Evolutionary conservation across 257 asterid species (phyloP), one percentile per base, ranked within the genome.

Genomic region (Craterostigma plantagineum): DNA sequence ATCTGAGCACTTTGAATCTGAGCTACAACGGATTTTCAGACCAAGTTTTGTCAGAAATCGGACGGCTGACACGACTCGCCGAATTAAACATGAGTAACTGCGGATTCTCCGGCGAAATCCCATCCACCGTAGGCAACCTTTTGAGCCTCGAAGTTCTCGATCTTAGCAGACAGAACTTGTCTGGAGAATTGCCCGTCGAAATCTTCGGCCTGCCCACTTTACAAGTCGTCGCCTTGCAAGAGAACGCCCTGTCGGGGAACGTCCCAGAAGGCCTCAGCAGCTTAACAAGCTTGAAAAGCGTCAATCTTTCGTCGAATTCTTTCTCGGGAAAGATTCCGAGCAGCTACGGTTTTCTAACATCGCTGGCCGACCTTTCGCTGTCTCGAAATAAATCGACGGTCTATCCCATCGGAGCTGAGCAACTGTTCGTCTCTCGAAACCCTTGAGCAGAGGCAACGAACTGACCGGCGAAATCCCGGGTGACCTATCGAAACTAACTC

Each of bases 251-350:
- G 9, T 70, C 74, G 30, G 94, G 92, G 37, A 59, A 61, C 48
- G 42, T 81, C 56, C 92, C 94, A 37, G 84, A 77, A 68, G 94
- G 94, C 34, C 72, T 81, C 62, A 78, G 94, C 58, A 81, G 94
- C 68, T 56, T 78, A 56, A 70, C 87, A 2, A 39, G 81, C 56
- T 60, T 81, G 65, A 64, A 64, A 53, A 56, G 55, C 54, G 73
- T 81, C 45, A 77, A 81, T 50, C 83, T 81, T 10, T 81, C 94
- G 0, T 54, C 64, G 0, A 81, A 81, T 68, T 43, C 57, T 41
- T 75, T 77, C 60, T 53, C 79, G 10, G 90, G 81, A 35, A 60
- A 52, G 54, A 66, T 81, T 57, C 90, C 92, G 1, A 58, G 70
- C 27, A 65, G 79, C 11, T 81, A 68, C 58, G 85, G 90, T 9